Percentiles rank a stretch among this genome's conserved stretches.
These are phyloP conservation scores for Amaranthus tricolor DNA, from an alignment of 179 eudicot species.

Conservation along the genomic window DNA sequence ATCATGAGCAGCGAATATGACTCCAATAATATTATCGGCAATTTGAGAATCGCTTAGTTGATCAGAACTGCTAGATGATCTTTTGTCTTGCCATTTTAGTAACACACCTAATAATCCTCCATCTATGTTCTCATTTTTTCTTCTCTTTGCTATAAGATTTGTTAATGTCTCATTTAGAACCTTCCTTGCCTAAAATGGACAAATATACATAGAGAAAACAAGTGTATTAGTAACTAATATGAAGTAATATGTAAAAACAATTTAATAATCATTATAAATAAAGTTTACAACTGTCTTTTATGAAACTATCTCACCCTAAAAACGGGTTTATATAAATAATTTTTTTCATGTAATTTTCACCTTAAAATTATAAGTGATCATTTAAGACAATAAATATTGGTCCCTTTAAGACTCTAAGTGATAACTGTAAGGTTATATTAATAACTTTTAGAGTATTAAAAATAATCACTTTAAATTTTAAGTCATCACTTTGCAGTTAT, in stretches of 20 bases:
- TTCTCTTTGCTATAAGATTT: conserved; percentile 49
- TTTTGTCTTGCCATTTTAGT: conserved; percentile 29
- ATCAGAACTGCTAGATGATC: conserved; percentile 8
- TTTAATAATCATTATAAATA: no score
- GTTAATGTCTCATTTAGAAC: conserved; percentile 47
- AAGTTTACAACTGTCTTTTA: no score
- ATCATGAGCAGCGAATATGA: conserved; percentile 89
- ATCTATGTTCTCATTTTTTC: conserved; percentile 31
- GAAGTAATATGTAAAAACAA: background rate
- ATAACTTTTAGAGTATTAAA: no score
- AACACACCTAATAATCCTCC: conserved; percentile 54
- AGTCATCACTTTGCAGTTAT: no score
- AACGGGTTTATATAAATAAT: no score
- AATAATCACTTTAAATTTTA: no score
- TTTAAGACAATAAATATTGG: no score
- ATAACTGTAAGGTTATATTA: no score
- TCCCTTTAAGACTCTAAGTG: no score
- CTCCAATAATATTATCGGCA: conserved; percentile 83
- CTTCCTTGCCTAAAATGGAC: conserved; percentile 59
- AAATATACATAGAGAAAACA: background rate
- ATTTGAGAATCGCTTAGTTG: conserved; percentile 56
- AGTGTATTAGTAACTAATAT: background rate
- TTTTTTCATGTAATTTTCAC: no score
- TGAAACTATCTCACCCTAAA: no score
- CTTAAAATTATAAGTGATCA: no score